Percentiles rank a stretch among this genome's conserved stretches.
Conservation (phyloP, 768 basidiomycete species). For the Macrolepiota dolichaula region DNA sequence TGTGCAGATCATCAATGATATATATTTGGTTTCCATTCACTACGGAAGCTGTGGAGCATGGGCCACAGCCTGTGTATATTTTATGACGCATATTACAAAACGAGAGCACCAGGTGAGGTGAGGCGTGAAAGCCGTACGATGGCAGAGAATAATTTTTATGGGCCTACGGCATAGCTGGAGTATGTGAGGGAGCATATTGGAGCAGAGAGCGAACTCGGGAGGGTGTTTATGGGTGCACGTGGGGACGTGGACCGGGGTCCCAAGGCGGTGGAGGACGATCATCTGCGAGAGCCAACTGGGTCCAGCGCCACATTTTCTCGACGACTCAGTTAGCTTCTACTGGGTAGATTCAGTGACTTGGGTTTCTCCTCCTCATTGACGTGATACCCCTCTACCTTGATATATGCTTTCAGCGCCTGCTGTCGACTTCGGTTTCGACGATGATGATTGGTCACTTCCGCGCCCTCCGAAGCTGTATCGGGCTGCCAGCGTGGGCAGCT, state of each 20-base stretch:
- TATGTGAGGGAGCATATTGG: neutral
- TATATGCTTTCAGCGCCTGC: slow-evolving; percentile 60
- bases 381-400: slow-evolving; percentile 14
- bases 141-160: neutral
- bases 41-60: neutral
- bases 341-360: neutral
- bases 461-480: slow-evolving; percentile 50
- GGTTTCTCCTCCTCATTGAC: neutral
- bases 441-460: slow-evolving; percentile 64
- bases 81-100: neutral
- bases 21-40: neutral
- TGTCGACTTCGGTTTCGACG: slow-evolving; percentile 64
- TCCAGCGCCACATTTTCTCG: slow-evolving; percentile 1
- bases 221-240: neutral
- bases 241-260: slow-evolving; percentile 10
- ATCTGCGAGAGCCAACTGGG: neutral
- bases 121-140: neutral
- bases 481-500: slow-evolving; percentile 70
- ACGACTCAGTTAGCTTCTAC: neutral
- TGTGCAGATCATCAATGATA: neutral
- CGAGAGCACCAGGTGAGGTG: too few species aligned
- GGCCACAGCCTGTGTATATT: neutral
- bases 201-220: neutral
- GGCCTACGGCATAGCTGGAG: neutral
- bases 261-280: neutral